These are phyloP conservation scores for Oryza coarctata DNA, from an alignment of 176 grass and related monocot genomes.

Conservation along the genomic window DNA sequence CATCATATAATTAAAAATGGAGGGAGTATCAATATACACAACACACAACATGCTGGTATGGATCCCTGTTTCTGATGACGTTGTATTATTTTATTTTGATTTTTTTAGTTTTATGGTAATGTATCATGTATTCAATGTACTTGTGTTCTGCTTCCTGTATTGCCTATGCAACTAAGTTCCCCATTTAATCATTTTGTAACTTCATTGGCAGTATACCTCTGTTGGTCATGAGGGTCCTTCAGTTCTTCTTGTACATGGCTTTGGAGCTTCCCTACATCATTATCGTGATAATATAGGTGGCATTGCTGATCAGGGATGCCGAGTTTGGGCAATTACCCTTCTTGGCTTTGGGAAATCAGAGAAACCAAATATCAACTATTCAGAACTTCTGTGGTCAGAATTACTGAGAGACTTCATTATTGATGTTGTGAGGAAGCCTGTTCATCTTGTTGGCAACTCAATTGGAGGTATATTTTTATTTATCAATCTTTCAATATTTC, in stretches of 20 bases:
- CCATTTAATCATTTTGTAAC: slow-evolving; percentile 8
- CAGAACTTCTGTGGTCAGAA: slow-evolving; percentile 91
- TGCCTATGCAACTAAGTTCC: slow-evolving; percentile 19
- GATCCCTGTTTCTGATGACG: not conserved
- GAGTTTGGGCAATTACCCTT: slow-evolving; percentile 89
- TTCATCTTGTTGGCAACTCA: slow-evolving; percentile 94
- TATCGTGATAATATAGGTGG: slow-evolving; percentile 78
- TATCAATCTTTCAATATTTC: slow-evolving; percentile 24
- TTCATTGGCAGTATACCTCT: slow-evolving; percentile 66
- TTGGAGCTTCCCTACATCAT: slow-evolving; percentile 93
- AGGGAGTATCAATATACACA: slow-evolving; percentile 18
- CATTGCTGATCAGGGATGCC: slow-evolving; percentile 65
- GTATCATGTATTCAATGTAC: not conserved
- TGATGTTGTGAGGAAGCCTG: slow-evolving; percentile 74
- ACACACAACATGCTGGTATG: not conserved
- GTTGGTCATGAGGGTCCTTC: slow-evolving; percentile 65
- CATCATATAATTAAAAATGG: too few species aligned
- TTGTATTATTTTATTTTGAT: not conserved
- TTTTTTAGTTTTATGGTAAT: slow-evolving; percentile 11
- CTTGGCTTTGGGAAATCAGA: slow-evolving; percentile 88
- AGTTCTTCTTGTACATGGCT: slow-evolving; percentile 91
- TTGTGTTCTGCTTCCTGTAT: not conserved
- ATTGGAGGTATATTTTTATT: slow-evolving; percentile 68
- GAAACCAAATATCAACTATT: slow-evolving; percentile 82
- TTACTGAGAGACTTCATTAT: slow-evolving; percentile 78